phyloP scores from a whole-genome alignment of 345 rosid species.

The Brassica rapa region DNA sequence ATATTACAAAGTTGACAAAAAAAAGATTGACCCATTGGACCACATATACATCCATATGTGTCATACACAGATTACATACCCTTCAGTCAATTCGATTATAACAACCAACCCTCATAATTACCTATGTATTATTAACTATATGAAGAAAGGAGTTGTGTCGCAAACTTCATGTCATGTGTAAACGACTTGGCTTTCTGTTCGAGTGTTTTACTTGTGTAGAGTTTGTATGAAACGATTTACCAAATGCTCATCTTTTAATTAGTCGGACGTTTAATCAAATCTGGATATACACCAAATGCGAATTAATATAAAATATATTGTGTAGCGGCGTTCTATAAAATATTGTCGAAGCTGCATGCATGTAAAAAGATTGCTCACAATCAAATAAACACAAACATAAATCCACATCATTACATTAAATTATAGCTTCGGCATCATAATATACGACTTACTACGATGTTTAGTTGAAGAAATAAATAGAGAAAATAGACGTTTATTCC shows the following conservation, averaged over 20 bases:
- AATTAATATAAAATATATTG: background rate
- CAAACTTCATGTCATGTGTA: background rate
- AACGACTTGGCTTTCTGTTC: background rate
- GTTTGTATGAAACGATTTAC: background rate
- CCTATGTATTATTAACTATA: background rate
- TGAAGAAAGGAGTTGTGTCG: background rate
- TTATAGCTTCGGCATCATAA: constrained; percentile 2
- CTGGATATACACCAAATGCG: background rate
- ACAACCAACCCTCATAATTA: background rate
- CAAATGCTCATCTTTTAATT: background rate
- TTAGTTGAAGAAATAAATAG: background rate
- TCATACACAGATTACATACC: background rate
- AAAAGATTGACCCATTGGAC: background rate
- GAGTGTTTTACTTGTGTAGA: background rate
- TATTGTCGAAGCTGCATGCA: constrained; percentile 20
- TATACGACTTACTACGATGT: constrained; percentile 11
- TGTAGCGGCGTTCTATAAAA: background rate
- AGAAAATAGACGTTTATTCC: constrained; percentile 8
- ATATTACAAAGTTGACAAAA: too few species aligned
- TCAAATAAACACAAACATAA: constrained; percentile 4
- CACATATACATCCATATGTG: background rate
- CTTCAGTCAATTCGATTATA: background rate
- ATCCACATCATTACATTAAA: constrained; percentile 17
- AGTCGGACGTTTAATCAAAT: background rate
- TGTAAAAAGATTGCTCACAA: constrained; percentile 1